Evolutionary conservation across 192 early-diverging fungal genomes (phyloP).

Genomic region (Dissophora globulifera): DNA sequence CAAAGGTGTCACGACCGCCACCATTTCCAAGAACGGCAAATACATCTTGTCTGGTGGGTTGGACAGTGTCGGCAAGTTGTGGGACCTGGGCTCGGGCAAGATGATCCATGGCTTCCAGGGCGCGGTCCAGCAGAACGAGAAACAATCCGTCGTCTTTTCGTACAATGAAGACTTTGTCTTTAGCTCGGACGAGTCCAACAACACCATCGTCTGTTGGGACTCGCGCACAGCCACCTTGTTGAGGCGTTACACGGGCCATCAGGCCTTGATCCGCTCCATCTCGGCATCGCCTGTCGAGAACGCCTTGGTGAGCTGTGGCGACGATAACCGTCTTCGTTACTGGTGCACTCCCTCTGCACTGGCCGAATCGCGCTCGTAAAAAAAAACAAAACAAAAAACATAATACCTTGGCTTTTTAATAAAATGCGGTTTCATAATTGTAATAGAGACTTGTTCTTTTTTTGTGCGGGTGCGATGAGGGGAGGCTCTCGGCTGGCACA

Average conservation of each 20-base stretch:
- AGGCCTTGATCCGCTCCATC: constrained; percentile 64
- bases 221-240: constrained; percentile 69
- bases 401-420: too few relatives aligned
- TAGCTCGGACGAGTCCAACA: constrained; percentile 71
- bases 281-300: constrained; percentile 71
- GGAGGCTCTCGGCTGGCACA: too few relatives aligned
- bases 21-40: constrained; percentile 78
- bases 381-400: too few relatives aligned
- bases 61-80: constrained; percentile 80
- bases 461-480: too few relatives aligned
- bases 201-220: constrained; percentile 78
- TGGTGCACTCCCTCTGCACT: constrained; percentile 13
- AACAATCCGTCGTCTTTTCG: constrained; percentile 64
- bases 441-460: not conserved
- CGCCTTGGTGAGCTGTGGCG: constrained; percentile 67
- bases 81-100: constrained; percentile 84
- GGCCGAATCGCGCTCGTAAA: not conserved
- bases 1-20: constrained; percentile 72
- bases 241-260: constrained; percentile 63
- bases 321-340: constrained; percentile 39
- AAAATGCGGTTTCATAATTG: not conserved
- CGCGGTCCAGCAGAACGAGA: constrained; percentile 60
- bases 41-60: constrained; percentile 83
- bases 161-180: constrained; percentile 79
- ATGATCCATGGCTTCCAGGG: constrained; percentile 80